Evolutionary conservation across 495 filamentous ascomycete genomes (phyloP), one percentile per base, ranked within the genome.

Genomic region (Xylaria telfairii): DNA sequence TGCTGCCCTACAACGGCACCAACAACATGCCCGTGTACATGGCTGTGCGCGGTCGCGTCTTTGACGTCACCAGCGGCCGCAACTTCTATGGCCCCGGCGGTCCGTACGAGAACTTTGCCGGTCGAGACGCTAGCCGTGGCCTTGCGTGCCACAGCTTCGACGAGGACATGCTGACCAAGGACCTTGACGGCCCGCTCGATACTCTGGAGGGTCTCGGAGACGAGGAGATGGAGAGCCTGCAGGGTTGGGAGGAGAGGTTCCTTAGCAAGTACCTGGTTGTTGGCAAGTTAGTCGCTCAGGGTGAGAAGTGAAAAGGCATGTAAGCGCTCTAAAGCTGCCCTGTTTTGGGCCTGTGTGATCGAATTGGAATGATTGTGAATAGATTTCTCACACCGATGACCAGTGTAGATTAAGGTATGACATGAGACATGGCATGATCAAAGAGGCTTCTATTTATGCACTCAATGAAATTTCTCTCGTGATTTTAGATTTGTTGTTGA

Each of bases 1-100:
- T 99, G 4, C 85, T 92, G 24, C 91, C 92, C n/a, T 97, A 90
- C 87, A 97, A 96, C 85, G 96, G 96, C 77, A 81, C 82, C 60
- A 87, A 92, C 73, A 84, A 86, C 71, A 85, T 83, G 72, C 92
- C 92, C 44, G 93, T 98, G 24, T 96, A 92, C 79, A 86, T 98
- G 26, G 92, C 93, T 19, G 93, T 97, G 26, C 90, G 92, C 4
- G 93, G 94, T 47, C 87, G 86, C 7, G 90, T 98, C 72, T 98
- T 96, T 81, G 95, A 98, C 75, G 94, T 97, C 21, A 89, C 90
- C 0, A 84, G 91, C 4, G 95, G 95, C 41, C 87, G 89, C 75
- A 93, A 94, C 81, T 98, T 97, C 82, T 98, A 98, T 78, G 95
- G 95, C 34, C 95, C 95, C 57, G 93, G 93, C 44, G 95, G 95